Evolutionary conservation across 495 filamentous ascomycete species (phyloP).

Genomic region (Recurvomyces mirabilis): DNA sequence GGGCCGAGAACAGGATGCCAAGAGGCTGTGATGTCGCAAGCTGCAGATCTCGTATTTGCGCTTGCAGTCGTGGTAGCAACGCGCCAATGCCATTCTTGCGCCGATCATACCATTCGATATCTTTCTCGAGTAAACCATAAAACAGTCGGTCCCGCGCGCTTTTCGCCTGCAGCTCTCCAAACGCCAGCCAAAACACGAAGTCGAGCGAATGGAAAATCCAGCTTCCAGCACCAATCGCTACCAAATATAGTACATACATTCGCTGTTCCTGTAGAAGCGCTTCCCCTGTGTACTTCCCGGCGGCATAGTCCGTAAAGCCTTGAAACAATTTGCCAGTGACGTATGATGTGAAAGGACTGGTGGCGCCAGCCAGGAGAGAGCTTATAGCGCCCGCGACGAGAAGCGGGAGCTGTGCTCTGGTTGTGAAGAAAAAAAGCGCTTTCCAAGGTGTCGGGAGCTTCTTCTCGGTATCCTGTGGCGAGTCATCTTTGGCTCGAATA

Average conservation of each 20-base stretch:
- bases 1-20: constrained; percentile 53
- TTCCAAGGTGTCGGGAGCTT: constrained; percentile 23
- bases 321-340: constrained; percentile 70
- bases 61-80: constrained; percentile 58
- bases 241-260: constrained; percentile 46
- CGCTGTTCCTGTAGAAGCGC: constrained; percentile 46
- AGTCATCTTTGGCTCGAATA: not conserved
- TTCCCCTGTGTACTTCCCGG: constrained; percentile 36
- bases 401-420: constrained; percentile 44
- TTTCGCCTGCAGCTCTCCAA: constrained; percentile 71
- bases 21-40: constrained; percentile 66
- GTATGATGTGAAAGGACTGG: constrained; percentile 54
- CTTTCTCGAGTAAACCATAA: constrained; percentile 51
- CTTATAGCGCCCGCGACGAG: constrained; percentile 43
- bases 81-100: constrained; percentile 59
- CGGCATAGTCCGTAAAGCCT: constrained; percentile 54
- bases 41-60: constrained; percentile 72
- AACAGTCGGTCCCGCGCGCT: constrained; percentile 55
- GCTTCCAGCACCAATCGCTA: constrained; percentile 46
- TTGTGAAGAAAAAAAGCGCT: constrained; percentile 64
- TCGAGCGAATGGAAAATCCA: constrained; percentile 58
- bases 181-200: constrained; percentile 56
- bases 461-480: not conserved
- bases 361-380: constrained; percentile 49
- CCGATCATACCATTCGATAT: constrained; percentile 75